A percentile compares a stretch with the other conserved stretches of the same genome.
phyloP scores from a whole-genome alignment of 73 alveolate genomes.

The Tetrahymena thermophila region DNA sequence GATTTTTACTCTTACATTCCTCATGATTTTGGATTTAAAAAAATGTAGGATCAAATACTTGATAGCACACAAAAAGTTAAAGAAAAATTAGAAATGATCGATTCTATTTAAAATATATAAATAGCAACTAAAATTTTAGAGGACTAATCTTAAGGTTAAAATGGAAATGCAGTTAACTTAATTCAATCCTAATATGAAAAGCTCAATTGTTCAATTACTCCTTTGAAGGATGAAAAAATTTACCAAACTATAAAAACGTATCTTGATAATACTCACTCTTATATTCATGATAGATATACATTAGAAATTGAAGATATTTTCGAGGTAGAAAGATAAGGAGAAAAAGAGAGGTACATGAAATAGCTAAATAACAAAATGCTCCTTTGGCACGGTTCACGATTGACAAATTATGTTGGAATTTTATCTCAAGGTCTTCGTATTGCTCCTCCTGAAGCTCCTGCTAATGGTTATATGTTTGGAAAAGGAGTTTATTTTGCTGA shows the following conservation, averaged over 20 bases:
- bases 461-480: conserved; percentile 94
- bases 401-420: conserved; percentile 91
- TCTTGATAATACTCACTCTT: conserved; percentile 58
- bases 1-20: conserved; percentile 91
- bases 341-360: conserved; percentile 51
- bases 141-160: conserved; percentile 18
- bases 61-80: conserved; percentile 64
- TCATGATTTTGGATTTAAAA: conserved; percentile 84
- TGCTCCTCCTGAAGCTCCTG: conserved; percentile 96
- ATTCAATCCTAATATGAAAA: conserved; percentile 41
- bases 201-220: conserved; percentile 46
- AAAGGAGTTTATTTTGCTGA: conserved; percentile 99
- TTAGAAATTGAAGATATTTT: conserved; percentile 53
- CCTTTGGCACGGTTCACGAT: conserved; percentile 94
- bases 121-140: conserved; percentile 59
- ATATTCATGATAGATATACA: conserved; percentile 36
- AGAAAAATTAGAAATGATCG: conserved; percentile 77
- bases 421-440: conserved; percentile 93
- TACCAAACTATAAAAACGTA: conserved; percentile 35
- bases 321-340: conserved; percentile 65
- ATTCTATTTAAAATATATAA: conserved; percentile 59
- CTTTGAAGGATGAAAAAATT: conserved; percentile 47
- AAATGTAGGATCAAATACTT: conserved; percentile 67
- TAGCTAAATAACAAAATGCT: conserved; percentile 62
- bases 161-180: conserved; percentile 34